Percentiles rank a stretch among this genome's conserved stretches.
These are phyloP conservation scores for Catharanthus roseus DNA, from an alignment of 257 asterid species.

Conservation along the genomic window DNA sequence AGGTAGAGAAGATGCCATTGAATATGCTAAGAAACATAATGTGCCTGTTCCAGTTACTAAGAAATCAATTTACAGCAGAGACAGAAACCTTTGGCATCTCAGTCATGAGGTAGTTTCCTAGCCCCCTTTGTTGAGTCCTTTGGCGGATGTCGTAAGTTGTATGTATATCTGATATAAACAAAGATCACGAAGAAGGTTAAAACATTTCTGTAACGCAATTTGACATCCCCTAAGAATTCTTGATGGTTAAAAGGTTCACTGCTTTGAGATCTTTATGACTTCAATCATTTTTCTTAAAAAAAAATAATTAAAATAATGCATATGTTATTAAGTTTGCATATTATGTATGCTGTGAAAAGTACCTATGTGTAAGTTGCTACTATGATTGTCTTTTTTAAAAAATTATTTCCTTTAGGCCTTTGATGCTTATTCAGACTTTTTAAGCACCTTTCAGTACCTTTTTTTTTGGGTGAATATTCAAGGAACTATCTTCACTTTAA, in stretches of 20 bases:
- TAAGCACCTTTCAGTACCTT: background rate
- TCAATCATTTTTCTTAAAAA: too few relatives aligned
- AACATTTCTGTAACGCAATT: background rate
- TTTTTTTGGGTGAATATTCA: too few relatives aligned
- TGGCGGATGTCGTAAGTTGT: background rate
- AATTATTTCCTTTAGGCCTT: too few relatives aligned
- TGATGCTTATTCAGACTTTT: background rate
- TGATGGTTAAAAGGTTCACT: background rate
- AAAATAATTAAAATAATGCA: too few relatives aligned
- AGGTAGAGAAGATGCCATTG: conserved; percentile 96
- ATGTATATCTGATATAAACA: background rate
- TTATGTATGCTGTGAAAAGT: background rate
- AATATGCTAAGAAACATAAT: conserved; percentile 82
- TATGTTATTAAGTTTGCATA: background rate
- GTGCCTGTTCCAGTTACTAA: conserved; percentile 95
- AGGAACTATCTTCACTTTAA: too few relatives aligned
- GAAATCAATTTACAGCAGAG: conserved; percentile 96
- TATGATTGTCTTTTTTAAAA: too few relatives aligned
- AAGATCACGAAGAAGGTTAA: background rate
- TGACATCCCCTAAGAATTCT: background rate
- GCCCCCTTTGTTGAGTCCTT: background rate
- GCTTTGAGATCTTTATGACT: background rate
- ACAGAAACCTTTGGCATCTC: conserved; percentile 95
- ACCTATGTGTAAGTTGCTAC: too few relatives aligned
- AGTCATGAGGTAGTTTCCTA: conserved; percentile 74